These are phyloP conservation scores for Alternaria arborescens DNA, from an alignment of 2,329 filamentous ascomycete species.

Conservation along the genomic window DNA sequence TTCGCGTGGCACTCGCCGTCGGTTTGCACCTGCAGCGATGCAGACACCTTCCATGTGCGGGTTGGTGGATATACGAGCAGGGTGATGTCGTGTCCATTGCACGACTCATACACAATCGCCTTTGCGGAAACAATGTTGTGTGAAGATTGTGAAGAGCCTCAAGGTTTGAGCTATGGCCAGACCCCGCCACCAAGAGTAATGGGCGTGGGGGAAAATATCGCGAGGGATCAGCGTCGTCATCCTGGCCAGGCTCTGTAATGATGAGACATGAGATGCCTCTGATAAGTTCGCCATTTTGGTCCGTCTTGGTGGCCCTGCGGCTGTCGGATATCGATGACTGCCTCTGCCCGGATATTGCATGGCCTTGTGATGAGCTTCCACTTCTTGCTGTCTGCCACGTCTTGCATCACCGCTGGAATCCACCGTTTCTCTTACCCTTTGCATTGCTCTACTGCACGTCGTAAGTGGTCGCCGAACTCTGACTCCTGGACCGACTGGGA, in stretches of 20 bases:
- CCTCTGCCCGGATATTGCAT: slow-evolving; percentile 34
- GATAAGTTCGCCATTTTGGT: slow-evolving; percentile 9
- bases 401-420: slow-evolving; percentile 34
- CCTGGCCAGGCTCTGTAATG: slow-evolving; percentile 17
- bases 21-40: slow-evolving; percentile 4
- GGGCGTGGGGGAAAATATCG: slow-evolving; percentile 33
- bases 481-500: slow-evolving; percentile 36
- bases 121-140: slow-evolving; percentile 15
- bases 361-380: slow-evolving; percentile 38
- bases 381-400: slow-evolving; percentile 44
- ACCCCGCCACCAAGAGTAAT: slow-evolving; percentile 30
- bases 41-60: slow-evolving; percentile 4
- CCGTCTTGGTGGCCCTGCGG: slow-evolving; percentile 13
- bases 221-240: slow-evolving; percentile 21
- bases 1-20: neutral
- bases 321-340: slow-evolving; percentile 22
- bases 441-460: slow-evolving; percentile 31
- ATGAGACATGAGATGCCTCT: slow-evolving; percentile 18
- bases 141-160: slow-evolving; percentile 23
- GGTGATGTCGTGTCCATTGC: slow-evolving; percentile 5
- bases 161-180: slow-evolving; percentile 26
- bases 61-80: neutral
- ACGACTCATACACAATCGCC: slow-evolving; percentile 3
- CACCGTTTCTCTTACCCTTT: slow-evolving; percentile 32
- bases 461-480: slow-evolving; percentile 19